Evolutionary conservation across 371 early-diverging fungal species (phyloP), one percentile per base, ranked within the genome.

Genomic region (Mycotypha africana): DNA sequence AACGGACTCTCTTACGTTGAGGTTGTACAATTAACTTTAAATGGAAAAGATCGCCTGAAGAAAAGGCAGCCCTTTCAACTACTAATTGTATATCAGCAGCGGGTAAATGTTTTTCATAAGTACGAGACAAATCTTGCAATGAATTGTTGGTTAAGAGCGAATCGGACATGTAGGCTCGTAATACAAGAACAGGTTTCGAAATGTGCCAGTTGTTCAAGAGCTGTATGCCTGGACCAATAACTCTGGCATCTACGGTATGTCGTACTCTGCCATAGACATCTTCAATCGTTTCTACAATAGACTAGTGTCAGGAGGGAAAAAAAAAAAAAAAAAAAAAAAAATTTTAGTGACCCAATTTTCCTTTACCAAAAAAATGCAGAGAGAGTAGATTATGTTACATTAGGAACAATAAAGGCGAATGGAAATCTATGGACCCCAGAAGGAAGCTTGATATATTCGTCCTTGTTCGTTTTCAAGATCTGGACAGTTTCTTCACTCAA

Each of bases 151-250:
- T 54, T 9, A 65, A 32, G 9, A 65, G 11, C 4, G 60, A 56
- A 46, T 65, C 57, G 21, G 65, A 65, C 61, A 65, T 60, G 17
- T 60, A 65, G 3, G 56, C 51, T 17, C 65, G 65, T 30, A 65
- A 31, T 30, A 65, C 58, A 22, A 65, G 46, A 1, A 65, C 57
- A 15, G 60, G 57, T 25, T 60, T 60, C 4, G 55, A 49, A 1
- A 53, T 38, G 17, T 60, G 57, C 58, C 53, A 57, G 21, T 60
- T 53, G 21, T 62, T 62, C 10, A 62, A 25, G 7, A 59, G 21
- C 32, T 51, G 49, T 20, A 56, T 51, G 12, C 58, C 58, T 31
- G 47, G 44, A 1, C 55, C 61, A 15, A 35, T 28, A 8, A 57
- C 65, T 41, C 26, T 33, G 4, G 61, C 65, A 44, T 65, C 65